Base-by-base conservation (phyloP, 2,329 filamentous ascomycete species). In the Pestalotiopsis fici region DNA sequence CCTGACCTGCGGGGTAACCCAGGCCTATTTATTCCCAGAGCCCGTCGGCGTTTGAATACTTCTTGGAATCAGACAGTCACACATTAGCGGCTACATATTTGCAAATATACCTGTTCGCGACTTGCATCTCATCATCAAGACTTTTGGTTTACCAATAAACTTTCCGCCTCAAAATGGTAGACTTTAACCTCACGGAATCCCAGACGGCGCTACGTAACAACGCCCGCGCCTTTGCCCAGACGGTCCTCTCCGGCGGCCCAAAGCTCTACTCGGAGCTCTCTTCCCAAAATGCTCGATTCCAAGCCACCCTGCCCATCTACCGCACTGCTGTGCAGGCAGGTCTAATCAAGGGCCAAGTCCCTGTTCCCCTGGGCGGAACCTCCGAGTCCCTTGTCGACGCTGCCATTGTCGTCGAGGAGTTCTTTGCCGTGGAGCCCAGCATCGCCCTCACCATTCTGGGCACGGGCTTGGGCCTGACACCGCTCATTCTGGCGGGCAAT, bases 381-480 rank as follows among this genome's bases (percentile, higher is more conserved):
- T 80, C 79, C 4, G 79, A 78, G 0, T 79, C 77, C 9, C 75
- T 88, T 0, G 66, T 86, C 6, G 84, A 87, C 64, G 80, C 83
- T 0, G 81, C 83, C 0, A 80, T 88, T 54, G 69, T 86, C 15
- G 81, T 87, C 0, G 86, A 88, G 70, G 85, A 88, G 68, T 79
- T 85, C 67, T 87, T 85, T 70, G 77, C 82, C 1, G 81, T 84
- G 43, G 86, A 89, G 68, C 81, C 83, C 0, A 82, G 81, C 18
- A 79, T 82, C 0, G 79, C 83, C 0, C 71, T 88, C 21, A 87
- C 84, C 0, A 81, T 88, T 18, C 80, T 87, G 50, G 84, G 79
- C 0, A 88, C 84, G 1, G 85, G 83, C 0, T 74, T 88, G 3
- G 86, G 86, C 0, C 71, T 88, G 37, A 84, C 81, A 1, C 85